Base-by-base conservation (phyloP, 345 rosid genomes). In the Eucalyptus marginata region DNA sequence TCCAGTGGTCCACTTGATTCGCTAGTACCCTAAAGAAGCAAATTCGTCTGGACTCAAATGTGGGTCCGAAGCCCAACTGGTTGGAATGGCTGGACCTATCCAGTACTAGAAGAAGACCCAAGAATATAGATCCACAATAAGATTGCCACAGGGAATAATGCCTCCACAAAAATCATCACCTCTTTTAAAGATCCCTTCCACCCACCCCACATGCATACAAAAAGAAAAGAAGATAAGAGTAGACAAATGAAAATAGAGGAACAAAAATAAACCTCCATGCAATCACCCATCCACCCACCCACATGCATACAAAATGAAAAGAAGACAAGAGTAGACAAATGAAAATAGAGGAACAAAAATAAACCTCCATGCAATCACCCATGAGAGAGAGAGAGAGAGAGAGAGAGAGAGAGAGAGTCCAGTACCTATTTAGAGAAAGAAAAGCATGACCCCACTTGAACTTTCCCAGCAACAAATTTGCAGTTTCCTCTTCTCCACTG, bases 401-500 rank as follows among this genome's bases (percentile, higher is more conserved):
- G n/a, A n/a, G 44, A 43, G 44, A 43, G 44, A 43, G 44, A 29
- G 7, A 88, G 49, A 80, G 17, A 24, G 24, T 15, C n/a, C 86
- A 83, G 52, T 93, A 98, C 99, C 97, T 94, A 95, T 97, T 98
- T 46, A 97, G 95, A 81, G 98, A 97, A 90, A 95, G 91, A 92
- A 98, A 98, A 62, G 98, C 97, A 95, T 98, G 99, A 87, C 99
- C 99, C 99, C 99, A 98, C 90, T 98, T 98, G 93, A 98, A 98
- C 95, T 97, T 98, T 76, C 95, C 95, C 47, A 98, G 95, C 93
- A 98, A 94, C 90, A 94, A 91, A 71, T 96, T 89, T 52, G 96
- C 98, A 81, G 96, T 94, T 92, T 95, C 98, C 91, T 93, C 94
- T 91, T 98, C 99, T 86, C 99, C 98, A 87, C 99, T 98, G 95